phyloP scores from a whole-genome alignment of 2,329 filamentous ascomycete genomes.

The Biscogniauxia marginata region DNA sequence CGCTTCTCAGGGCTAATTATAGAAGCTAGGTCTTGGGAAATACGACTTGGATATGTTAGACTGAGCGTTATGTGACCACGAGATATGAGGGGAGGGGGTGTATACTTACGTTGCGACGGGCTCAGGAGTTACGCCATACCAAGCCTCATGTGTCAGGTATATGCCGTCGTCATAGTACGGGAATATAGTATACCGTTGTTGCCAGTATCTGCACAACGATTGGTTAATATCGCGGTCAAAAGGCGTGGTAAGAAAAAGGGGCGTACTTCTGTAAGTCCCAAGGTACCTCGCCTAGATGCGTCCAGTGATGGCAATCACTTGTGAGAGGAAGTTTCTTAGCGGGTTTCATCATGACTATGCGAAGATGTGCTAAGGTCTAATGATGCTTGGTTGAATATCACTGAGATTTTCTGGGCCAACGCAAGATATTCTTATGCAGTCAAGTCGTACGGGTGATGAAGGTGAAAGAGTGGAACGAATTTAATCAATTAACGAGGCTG shows the following conservation, averaged over 20 bases:
- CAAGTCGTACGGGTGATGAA: no score
- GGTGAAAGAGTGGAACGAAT: no score
- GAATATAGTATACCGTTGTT: slow-evolving; percentile 85
- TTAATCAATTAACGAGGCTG: no score
- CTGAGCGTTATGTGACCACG: slow-evolving; percentile 1
- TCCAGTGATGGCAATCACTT: slow-evolving; percentile 73
- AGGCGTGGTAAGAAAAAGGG: neutral
- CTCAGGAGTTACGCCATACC: slow-evolving; percentile 97
- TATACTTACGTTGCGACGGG: slow-evolving; percentile 72
- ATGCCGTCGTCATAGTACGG: slow-evolving; percentile 83
- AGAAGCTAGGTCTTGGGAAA: slow-evolving; percentile 68
- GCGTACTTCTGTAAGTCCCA: slow-evolving; percentile 80
- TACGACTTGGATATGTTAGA: slow-evolving; percentile 52
- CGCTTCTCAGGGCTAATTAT: slow-evolving; percentile 41
- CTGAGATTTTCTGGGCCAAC: neutral
- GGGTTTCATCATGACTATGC: slow-evolving; percentile 37
- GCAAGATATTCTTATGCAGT: no score
- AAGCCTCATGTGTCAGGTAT: slow-evolving; percentile 87
- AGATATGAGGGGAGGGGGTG: neutral
- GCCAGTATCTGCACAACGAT: slow-evolving; percentile 70
- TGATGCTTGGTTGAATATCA: neutral
- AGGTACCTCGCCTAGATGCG: slow-evolving; percentile 67
- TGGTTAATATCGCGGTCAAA: neutral
- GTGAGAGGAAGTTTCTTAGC: slow-evolving; percentile 52
- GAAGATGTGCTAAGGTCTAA: neutral